Percentiles rank a stretch among this genome's conserved stretches.
These are phyloP conservation scores for Cadophora gregata DNA, from an alignment of 2,329 filamentous ascomycete genomes.

Conservation along the genomic window DNA sequence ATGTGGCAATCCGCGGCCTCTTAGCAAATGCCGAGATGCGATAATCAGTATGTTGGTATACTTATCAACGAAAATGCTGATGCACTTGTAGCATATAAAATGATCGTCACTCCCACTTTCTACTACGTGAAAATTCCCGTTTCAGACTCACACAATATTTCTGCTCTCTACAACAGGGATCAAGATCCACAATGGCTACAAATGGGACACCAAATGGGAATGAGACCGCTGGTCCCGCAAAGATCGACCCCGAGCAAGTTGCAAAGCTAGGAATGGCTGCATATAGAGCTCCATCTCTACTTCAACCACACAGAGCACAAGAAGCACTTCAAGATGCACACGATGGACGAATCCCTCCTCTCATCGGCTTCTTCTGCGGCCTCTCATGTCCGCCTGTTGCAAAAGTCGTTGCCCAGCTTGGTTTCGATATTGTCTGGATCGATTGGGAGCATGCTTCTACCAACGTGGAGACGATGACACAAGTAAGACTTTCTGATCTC, in stretches of 20 bases:
- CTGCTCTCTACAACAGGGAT: too few relatives aligned
- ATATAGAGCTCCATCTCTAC: conserved; percentile 52
- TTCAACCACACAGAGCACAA: conserved; percentile 53
- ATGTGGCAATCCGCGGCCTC: background rate
- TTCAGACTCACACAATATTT: too few relatives aligned
- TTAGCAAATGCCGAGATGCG: background rate
- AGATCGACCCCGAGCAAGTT: conserved; percentile 18
- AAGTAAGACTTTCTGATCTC: conserved; percentile 33
- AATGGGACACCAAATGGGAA: conserved; percentile 10
- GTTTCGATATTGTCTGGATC: conserved; percentile 52
- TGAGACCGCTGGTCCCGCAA: background rate
- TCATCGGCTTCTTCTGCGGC: conserved; percentile 52
- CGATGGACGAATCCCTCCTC: conserved; percentile 51
- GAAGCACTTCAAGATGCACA: conserved; percentile 55
- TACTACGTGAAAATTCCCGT: background rate
- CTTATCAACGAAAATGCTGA: background rate
- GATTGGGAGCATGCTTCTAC: conserved; percentile 56
- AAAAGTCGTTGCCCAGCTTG: conserved; percentile 50
- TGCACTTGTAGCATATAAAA: background rate
- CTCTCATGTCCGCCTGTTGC: conserved; percentile 49
- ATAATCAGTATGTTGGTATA: background rate
- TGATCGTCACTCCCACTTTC: background rate
- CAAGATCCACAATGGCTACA: conserved; percentile 13
- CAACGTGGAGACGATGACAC: conserved; percentile 57
- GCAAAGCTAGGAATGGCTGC: conserved; percentile 47